Evolutionary conservation across 1,284 basidiomycete species (phyloP).

Genomic region (Ustilago vetiveriae): DNA sequence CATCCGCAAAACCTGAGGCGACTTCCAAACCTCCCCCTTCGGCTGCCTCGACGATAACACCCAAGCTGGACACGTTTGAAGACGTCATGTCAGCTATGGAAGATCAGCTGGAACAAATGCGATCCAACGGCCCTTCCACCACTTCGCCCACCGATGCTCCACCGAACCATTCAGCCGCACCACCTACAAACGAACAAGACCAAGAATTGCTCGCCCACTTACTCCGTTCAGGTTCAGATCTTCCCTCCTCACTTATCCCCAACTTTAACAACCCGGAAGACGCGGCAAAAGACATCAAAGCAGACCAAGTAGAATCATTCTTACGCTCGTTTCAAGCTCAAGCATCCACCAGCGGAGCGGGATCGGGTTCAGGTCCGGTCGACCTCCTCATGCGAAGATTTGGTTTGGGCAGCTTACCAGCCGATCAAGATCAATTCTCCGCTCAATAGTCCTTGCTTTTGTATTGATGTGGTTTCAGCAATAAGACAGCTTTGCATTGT

Average conservation of each 20-base stretch:
- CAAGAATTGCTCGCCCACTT: constrained; percentile 31
- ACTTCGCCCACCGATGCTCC: background rate
- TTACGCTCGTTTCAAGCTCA: constrained; percentile 37
- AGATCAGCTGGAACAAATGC: constrained; percentile 7
- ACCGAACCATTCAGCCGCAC: background rate
- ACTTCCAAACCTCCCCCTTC: background rate
- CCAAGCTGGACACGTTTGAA: constrained; percentile 35
- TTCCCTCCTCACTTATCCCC: constrained; percentile 14
- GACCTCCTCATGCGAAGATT: constrained; percentile 40
- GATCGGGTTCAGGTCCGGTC: constrained; percentile 21
- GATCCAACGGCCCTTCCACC: background rate
- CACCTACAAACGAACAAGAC: constrained; percentile 6
- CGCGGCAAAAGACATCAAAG: background rate
- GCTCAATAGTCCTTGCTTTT: background rate
- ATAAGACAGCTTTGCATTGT: too few species aligned
- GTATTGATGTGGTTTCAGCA: too few species aligned
- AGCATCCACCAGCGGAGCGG: constrained; percentile 5
- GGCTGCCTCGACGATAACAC: too few species aligned
- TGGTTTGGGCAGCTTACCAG: constrained; percentile 29
- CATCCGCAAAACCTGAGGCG: background rate
- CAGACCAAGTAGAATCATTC: constrained; percentile 25
- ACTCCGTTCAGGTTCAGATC: constrained; percentile 18
- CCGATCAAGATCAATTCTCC: constrained; percentile 15
- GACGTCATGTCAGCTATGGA: constrained; percentile 44
- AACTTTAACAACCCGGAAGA: background rate